Evolutionary conservation across 495 filamentous ascomycete genomes (phyloP).

Genomic region (Aspergillus ostianus): DNA sequence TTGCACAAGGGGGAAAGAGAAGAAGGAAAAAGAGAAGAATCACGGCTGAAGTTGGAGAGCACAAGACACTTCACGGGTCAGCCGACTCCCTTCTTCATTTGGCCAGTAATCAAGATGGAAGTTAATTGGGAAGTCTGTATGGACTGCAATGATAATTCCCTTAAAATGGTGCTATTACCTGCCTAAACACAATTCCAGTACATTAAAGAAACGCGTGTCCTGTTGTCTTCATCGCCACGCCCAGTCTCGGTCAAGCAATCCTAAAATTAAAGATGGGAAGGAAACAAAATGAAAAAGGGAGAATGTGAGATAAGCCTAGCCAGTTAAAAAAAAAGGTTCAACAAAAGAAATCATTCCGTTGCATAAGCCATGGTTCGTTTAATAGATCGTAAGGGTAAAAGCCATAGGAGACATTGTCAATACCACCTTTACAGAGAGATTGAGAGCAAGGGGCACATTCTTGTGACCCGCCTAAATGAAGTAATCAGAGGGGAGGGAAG

Average conservation of each 20-base stretch:
- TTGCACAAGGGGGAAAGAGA: background rate
- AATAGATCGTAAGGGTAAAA: slow-evolving; percentile 1
- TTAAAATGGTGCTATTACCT: background rate
- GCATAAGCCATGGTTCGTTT: background rate
- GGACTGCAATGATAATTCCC: background rate
- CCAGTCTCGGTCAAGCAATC: background rate
- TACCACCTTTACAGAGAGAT: slow-evolving; percentile 4
- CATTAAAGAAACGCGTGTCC: background rate
- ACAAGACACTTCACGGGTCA: background rate
- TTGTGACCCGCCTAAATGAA: slow-evolving; percentile 21
- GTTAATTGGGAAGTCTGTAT: too few species aligned
- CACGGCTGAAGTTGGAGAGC: background rate
- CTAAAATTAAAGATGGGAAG: background rate
- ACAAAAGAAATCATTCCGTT: slow-evolving; percentile 4
- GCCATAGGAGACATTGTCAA: background rate
- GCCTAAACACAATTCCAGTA: background rate
- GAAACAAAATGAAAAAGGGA: background rate
- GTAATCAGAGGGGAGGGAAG: slow-evolving; percentile 43
- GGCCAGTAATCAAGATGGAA: background rate
- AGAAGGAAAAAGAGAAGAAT: background rate
- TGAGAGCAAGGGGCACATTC: slow-evolving; percentile 8
- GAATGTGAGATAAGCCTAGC: background rate
- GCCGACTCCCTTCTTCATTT: background rate
- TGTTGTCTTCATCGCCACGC: background rate
- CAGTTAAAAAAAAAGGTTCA: slow-evolving; percentile 1